Conservation (phyloP, 2,329 filamentous ascomycete genomes). For the Dactylellina sp. region DNA sequence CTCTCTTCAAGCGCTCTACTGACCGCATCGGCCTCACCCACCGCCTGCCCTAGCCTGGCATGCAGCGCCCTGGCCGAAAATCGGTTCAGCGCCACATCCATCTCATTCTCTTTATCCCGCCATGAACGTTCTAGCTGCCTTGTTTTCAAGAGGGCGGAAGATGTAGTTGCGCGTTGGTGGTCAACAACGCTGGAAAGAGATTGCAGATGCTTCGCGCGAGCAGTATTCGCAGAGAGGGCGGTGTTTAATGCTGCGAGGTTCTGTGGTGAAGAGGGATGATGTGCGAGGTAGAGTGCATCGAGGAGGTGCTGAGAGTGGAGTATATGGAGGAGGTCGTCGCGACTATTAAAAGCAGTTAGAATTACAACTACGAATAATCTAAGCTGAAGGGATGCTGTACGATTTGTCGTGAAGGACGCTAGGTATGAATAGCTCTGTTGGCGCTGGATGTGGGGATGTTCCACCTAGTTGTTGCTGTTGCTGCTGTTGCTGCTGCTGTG, state of each 20-base stretch:
- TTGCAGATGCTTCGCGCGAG: conserved; percentile 72
- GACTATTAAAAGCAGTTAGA: conserved; percentile 67
- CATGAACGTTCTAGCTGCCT: conserved; percentile 92
- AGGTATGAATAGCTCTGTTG: conserved; percentile 57
- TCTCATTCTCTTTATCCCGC: conserved; percentile 86
- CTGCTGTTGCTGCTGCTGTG: conserved; percentile 62
- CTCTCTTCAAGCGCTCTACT: conserved; percentile 90
- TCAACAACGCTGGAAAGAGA: conserved; percentile 66
- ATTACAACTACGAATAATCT: conserved; percentile 60
- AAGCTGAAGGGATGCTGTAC: conserved; percentile 67
- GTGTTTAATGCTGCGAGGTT: conserved; percentile 73
- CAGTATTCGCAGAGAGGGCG: conserved; percentile 77
- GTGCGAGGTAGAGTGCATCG: conserved; percentile 77
- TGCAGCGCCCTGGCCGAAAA: conserved; percentile 91
- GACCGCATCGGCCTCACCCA: conserved; percentile 83
- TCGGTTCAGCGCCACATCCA: conserved; percentile 83
- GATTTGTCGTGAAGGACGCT: conserved; percentile 79
- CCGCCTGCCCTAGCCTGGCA: conserved; percentile 78
- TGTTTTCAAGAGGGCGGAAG: conserved; percentile 83
- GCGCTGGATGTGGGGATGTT: conserved; percentile 28
- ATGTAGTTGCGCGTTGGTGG: conserved; percentile 76
- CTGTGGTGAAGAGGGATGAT: conserved; percentile 77
- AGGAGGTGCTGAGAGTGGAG: conserved; percentile 75
- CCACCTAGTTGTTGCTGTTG: conserved; percentile 31
- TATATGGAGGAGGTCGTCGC: conserved; percentile 79